A percentile compares a stretch with the other conserved stretches of the same genome.
These are phyloP conservation scores for Chalciporus chontae DNA, from an alignment of 768 basidiomycete genomes.

Conservation along the genomic window DNA sequence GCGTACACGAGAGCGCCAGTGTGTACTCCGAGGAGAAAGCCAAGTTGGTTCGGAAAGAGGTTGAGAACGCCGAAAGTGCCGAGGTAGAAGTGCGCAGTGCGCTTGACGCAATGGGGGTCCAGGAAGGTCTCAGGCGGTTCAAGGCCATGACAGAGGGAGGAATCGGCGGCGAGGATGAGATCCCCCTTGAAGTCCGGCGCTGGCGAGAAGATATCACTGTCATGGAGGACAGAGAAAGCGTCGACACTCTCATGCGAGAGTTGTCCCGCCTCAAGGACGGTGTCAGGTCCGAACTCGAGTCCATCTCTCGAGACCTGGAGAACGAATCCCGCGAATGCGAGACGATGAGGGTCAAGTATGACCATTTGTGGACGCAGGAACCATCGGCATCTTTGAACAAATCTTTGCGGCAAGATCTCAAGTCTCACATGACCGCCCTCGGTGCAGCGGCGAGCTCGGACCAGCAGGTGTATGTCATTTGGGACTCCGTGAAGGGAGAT, in stretches of 20 bases:
- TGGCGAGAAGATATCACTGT: constrained; percentile 72
- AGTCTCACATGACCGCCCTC: constrained; percentile 65
- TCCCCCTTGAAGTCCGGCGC: constrained; percentile 65
- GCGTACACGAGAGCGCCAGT: constrained; percentile 93
- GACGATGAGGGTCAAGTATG: constrained; percentile 80
- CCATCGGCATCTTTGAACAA: constrained; percentile 76
- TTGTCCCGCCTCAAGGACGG: constrained; percentile 55
- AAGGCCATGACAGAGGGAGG: constrained; percentile 67
- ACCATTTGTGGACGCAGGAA: constrained; percentile 81
- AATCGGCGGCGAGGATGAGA: constrained; percentile 58
- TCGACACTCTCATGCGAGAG: constrained; percentile 60
- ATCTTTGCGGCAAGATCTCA: constrained; percentile 71
- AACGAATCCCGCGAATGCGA: constrained; percentile 87
- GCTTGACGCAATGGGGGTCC: constrained; percentile 79
- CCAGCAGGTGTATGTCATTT: constrained; percentile 65
- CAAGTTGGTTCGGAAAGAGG: constrained; percentile 84
- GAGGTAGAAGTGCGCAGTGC: constrained; percentile 78
- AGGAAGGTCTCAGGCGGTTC: constrained; percentile 64
- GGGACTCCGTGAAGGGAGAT: constrained; percentile 67
- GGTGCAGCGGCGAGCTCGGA: constrained; percentile 80
- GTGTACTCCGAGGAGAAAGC: constrained; percentile 99
- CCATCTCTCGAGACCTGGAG: constrained; percentile 66
- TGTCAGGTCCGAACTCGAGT: constrained; percentile 60
- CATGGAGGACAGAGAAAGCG: constrained; percentile 64
- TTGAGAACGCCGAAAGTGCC: constrained; percentile 79